Evolutionary conservation across 768 basidiomycete species (phyloP).

Genomic region (Naematelia aurantialba): DNA sequence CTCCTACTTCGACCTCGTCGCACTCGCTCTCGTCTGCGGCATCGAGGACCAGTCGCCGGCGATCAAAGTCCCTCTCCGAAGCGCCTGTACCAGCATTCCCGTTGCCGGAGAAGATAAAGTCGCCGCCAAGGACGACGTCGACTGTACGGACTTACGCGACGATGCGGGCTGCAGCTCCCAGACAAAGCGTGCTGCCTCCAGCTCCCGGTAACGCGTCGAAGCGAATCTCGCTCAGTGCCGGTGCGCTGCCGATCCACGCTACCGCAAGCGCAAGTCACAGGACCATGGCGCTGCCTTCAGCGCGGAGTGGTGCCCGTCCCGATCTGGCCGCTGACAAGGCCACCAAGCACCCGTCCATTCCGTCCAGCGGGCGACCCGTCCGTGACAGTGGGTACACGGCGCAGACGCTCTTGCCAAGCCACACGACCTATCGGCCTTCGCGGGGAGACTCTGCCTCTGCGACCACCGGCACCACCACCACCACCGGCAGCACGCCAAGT

Average conservation of each 20-base stretch:
- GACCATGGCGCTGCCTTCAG: slow-evolving; percentile 3
- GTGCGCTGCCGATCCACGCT: slow-evolving; percentile 20
- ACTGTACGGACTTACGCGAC: neutral
- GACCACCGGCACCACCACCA: too few relatives aligned
- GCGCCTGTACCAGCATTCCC: neutral
- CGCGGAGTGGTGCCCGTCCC: neutral
- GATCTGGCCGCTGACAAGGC: too few relatives aligned
- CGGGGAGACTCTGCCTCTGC: too few relatives aligned
- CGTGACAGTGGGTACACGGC: neutral
- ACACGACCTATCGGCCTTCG: neutral
- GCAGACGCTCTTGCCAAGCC: neutral
- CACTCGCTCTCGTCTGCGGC: neutral
- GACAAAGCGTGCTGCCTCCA: neutral
- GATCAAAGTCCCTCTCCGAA: neutral
- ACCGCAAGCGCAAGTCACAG: slow-evolving; percentile 15
- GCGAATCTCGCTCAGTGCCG: slow-evolving; percentile 32
- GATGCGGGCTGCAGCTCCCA: neutral
- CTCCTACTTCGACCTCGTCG: neutral
- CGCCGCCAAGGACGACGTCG: neutral
- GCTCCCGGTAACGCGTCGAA: neutral
- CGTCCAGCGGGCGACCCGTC: neutral
- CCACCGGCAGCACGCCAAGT: neutral
- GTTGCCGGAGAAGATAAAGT: neutral
- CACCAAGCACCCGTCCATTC: neutral
- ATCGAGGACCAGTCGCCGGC: neutral